A percentile compares a stretch with the other conserved stretches of the same genome.
Conservation (phyloP, 1,284 basidiomycete genomes). For the Inonotus obliquus region DNA sequence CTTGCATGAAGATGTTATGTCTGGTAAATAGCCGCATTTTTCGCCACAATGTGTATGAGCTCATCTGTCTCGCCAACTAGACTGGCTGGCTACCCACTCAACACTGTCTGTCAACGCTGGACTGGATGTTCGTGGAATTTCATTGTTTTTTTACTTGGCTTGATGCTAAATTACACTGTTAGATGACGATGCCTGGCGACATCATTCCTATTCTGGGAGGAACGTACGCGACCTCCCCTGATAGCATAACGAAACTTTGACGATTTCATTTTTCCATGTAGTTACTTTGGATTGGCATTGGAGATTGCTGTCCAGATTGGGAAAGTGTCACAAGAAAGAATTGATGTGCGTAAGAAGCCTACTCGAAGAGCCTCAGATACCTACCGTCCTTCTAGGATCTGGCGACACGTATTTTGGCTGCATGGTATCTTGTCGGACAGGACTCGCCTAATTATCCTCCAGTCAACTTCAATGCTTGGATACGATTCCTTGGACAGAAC, state of each 20-base stretch:
- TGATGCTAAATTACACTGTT: neutral
- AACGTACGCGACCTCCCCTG: neutral
- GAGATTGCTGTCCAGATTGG: constrained; percentile 40
- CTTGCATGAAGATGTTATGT: constrained; percentile 15
- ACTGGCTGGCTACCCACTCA: constrained; percentile 40
- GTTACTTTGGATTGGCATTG: constrained; percentile 48
- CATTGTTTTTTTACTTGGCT: neutral
- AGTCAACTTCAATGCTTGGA: constrained; percentile 48
- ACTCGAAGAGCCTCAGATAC: neutral
- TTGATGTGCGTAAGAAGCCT: constrained; percentile 39
- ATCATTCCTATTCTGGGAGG: constrained; percentile 29
- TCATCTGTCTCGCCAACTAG: constrained; percentile 23
- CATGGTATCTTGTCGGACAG: constrained; percentile 39
- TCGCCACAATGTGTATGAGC: neutral
- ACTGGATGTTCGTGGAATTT: constrained; percentile 35
- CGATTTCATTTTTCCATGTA: constrained; percentile 10
- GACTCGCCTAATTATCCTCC: constrained; percentile 44
- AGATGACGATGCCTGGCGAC: constrained; percentile 67
- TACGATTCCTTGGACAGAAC: constrained; percentile 38
- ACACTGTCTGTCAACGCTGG: constrained; percentile 37
- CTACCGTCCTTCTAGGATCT: constrained; percentile 38
- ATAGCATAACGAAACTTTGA: neutral
- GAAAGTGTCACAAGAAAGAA: constrained; percentile 37
- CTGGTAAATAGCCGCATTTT: neutral
- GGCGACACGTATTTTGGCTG: constrained; percentile 59